phyloP scores from a whole-genome alignment of 345 rosid species.

The Nephelium lappaceum region DNA sequence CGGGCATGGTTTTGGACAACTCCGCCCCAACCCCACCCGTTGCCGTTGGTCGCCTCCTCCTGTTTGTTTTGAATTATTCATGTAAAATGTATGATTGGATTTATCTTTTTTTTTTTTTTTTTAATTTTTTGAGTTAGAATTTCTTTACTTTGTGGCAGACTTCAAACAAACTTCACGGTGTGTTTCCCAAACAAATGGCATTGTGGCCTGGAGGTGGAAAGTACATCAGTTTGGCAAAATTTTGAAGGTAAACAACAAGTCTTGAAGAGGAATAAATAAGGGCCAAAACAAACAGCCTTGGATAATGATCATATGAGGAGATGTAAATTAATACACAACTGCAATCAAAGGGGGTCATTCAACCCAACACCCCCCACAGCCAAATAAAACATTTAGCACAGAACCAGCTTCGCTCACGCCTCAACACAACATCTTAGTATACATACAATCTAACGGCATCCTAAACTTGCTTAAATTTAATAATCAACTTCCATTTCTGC shows the following conservation, averaged over 20 bases:
- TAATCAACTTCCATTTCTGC: slow-evolving; percentile 20
- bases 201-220: too few species aligned
- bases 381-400: slow-evolving; percentile 32
- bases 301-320: slow-evolving; percentile 22
- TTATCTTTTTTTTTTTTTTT: too few species aligned
- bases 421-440: slow-evolving; percentile 34
- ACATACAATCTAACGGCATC: slow-evolving; percentile 27
- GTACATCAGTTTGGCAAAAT: too few species aligned
- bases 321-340: slow-evolving; percentile 23
- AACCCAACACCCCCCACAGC: slow-evolving; percentile 24
- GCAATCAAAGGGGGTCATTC: slow-evolving; percentile 25
- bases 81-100: too few species aligned
- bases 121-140: too few species aligned
- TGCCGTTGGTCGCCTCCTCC: too few species aligned
- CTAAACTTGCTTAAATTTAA: slow-evolving; percentile 19
- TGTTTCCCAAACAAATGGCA: too few species aligned
- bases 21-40: too few species aligned
- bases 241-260: neutral
- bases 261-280: slow-evolving; percentile 20
- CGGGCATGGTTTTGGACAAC: too few species aligned
- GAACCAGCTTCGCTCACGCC: slow-evolving; percentile 13
- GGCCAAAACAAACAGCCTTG: slow-evolving; percentile 22
- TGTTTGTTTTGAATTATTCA: too few species aligned
- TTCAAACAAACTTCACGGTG: too few species aligned
- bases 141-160: too few species aligned